A percentile compares a stretch with the other conserved stretches of the same genome.
phyloP scores from a whole-genome alignment of 2,329 filamentous ascomycete species.

The Pseudofabraea citricarpa region DNA sequence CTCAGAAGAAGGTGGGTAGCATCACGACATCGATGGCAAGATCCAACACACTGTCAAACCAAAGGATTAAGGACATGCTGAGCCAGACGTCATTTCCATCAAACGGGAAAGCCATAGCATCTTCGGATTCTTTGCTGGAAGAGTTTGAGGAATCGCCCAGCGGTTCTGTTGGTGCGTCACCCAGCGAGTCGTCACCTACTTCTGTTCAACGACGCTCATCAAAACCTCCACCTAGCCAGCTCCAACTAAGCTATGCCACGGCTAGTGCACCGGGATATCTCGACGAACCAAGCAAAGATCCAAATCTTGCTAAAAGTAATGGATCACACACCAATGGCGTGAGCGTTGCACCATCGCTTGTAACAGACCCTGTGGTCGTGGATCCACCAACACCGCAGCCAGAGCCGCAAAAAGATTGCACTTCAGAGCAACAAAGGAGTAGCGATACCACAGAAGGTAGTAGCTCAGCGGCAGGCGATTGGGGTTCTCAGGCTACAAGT shows the following conservation, averaged over 20 bases:
- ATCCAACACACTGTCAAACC: conserved; percentile 13
- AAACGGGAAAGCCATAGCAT: not conserved
- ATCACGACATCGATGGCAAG: conserved; percentile 4
- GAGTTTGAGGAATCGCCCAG: conserved; percentile 1
- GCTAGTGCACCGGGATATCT: conserved; percentile 15
- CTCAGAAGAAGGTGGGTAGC: conserved; percentile 17
- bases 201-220: conserved; percentile 16
- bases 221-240: conserved; percentile 24
- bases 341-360: conserved; percentile 14
- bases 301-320: conserved; percentile 4
- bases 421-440: conserved; percentile 39
- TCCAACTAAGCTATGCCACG: conserved; percentile 24
- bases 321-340: conserved; percentile 8
- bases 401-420: conserved; percentile 2
- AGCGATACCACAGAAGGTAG: conserved; percentile 61
- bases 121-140: not conserved
- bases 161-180: conserved; percentile 19
- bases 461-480: conserved; percentile 51
- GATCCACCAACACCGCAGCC: conserved; percentile 14
- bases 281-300: conserved; percentile 10
- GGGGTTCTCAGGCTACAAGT: conserved; percentile 58
- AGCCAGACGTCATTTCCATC: conserved; percentile 16
- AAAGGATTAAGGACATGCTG: conserved; percentile 17
- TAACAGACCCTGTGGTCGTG: conserved; percentile 22
- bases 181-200: conserved; percentile 13